Evolutionary conservation across 116 monocot genomes (phyloP), one percentile per base, ranked within the genome.

Genomic region (Trichopus zeylanicus): DNA sequence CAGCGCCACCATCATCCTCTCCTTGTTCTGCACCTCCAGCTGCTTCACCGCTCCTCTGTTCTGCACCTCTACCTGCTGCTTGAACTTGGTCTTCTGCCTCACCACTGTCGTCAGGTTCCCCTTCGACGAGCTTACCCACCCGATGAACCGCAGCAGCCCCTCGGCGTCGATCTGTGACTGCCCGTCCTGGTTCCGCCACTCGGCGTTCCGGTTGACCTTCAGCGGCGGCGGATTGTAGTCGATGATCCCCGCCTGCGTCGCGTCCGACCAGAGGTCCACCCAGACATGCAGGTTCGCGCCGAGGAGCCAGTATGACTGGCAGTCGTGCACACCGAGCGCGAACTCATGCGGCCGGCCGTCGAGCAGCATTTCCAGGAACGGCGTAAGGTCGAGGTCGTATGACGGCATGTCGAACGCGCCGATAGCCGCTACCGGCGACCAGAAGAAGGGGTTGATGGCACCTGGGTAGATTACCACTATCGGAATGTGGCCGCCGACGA

Each of bases 321-420:
- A 29, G 16, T 67, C 63, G 6, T 22, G 46, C 35, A 78, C 72
- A 6, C 72, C 67, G 16, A 78, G 37, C 19, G 46, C 63, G n/a
- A 72, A 49, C 53, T 53, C 46, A 19, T 72, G 72, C n/a, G 42
- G 21, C 33, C 19, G n/a, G 27, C 59, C 63, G 27, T 68, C 68
- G 7, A 72, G 59, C 20, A 78, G 26, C 12, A 39, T 19, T 5
- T 59, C 62, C 39, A 78, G 47, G 31, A 78, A 58, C 2, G 78
- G 78, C 26, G 78, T 78, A 31, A 78, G 16, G 51, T 78, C 78
- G 26, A 78, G 51, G n/a, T 67, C 63, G 54, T 78, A 78, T 6
- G 72, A 67, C 7, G 78, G 78, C 30, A 78, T 53, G 54, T 72
- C 59, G 39, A 78, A 78, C 0, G 67, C 63, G 5, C 59, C 72